Conservation (phyloP, 1,284 basidiomycete genomes). For the Ceratobasidium sp. region DNA sequence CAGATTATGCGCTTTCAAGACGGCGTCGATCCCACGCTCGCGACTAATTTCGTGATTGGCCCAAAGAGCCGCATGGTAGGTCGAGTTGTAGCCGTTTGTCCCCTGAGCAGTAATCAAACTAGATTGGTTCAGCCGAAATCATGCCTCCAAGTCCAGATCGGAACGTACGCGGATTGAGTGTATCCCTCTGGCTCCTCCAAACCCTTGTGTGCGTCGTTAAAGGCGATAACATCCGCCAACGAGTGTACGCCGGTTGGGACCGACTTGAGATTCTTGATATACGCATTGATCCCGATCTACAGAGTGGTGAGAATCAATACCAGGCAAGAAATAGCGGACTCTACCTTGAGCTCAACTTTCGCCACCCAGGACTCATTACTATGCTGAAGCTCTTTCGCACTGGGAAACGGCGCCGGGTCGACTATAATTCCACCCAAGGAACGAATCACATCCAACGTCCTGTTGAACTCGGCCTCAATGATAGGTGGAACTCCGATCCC, state of each 20-base stretch:
- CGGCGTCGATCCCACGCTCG: too few relatives aligned
- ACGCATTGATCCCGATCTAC: conserved; percentile 11
- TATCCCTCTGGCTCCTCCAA: conserved; percentile 28
- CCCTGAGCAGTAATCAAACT: conserved; percentile 46
- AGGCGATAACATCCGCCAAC: conserved; percentile 62
- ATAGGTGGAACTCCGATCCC: conserved; percentile 11
- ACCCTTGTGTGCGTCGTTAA: conserved; percentile 53
- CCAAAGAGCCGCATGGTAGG: conserved; percentile 59
- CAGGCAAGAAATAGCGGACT: neutral
- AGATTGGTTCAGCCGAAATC: neutral
- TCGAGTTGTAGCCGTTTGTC: conserved; percentile 56
- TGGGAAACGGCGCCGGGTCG: conserved; percentile 67
- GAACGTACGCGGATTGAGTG: neutral
- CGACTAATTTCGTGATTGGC: conserved; percentile 58
- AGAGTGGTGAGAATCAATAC: neutral
- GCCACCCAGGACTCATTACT: conserved; percentile 60
- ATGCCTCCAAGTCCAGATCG: neutral
- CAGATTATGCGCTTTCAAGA: conserved; percentile 11
- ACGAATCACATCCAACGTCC: conserved; percentile 56
- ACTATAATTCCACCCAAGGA: conserved; percentile 64
- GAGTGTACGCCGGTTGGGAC: conserved; percentile 62
- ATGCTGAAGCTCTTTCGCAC: conserved; percentile 58
- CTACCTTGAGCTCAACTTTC: conserved; percentile 45
- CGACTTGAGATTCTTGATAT: conserved; percentile 44
- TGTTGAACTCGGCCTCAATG: conserved; percentile 53